These are phyloP conservation scores for Cynanchum wilfordii DNA, from an alignment of 257 asterid genomes.

Conservation along the genomic window DNA sequence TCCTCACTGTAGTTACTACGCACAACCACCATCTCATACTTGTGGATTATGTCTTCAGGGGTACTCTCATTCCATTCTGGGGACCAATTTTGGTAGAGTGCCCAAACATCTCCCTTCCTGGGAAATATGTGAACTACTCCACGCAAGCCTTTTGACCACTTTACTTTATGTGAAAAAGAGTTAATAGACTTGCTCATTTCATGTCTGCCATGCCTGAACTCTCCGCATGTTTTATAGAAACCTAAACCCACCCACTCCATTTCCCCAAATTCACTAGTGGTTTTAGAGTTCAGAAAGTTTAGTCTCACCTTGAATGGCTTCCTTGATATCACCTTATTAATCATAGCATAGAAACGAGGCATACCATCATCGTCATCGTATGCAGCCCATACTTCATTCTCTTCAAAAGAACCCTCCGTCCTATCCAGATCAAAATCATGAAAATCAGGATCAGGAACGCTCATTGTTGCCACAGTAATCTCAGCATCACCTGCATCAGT, in stretches of 20 bases:
- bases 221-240: slow-evolving; percentile 74
- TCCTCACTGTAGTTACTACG: slow-evolving; percentile 53
- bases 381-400: slow-evolving; percentile 80
- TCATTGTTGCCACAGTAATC: slow-evolving; percentile 34
- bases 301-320: slow-evolving; percentile 63
- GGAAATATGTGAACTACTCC: slow-evolving; percentile 58
- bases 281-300: slow-evolving; percentile 75
- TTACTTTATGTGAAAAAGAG: slow-evolving; percentile 63
- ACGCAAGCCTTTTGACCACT: slow-evolving; percentile 49
- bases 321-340: slow-evolving; percentile 55
- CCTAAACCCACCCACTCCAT: slow-evolving; percentile 66
- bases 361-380: slow-evolving; percentile 74
- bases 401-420: slow-evolving; percentile 51
- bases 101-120: slow-evolving; percentile 72
- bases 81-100: slow-evolving; percentile 64
- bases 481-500: slow-evolving; percentile 25
- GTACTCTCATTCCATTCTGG: slow-evolving; percentile 52
- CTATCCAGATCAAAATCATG: slow-evolving; percentile 70
- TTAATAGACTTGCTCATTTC: slow-evolving; percentile 46
- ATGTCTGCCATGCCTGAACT: slow-evolving; percentile 57
- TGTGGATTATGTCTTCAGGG: slow-evolving; percentile 52
- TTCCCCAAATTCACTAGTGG: slow-evolving; percentile 51
- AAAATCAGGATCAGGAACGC: slow-evolving; percentile 81
- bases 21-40: slow-evolving; percentile 63
- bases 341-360: slow-evolving; percentile 80